These are phyloP conservation scores for Syzygium aqueum DNA, from an alignment of 345 rosid species.

Conservation along the genomic window DNA sequence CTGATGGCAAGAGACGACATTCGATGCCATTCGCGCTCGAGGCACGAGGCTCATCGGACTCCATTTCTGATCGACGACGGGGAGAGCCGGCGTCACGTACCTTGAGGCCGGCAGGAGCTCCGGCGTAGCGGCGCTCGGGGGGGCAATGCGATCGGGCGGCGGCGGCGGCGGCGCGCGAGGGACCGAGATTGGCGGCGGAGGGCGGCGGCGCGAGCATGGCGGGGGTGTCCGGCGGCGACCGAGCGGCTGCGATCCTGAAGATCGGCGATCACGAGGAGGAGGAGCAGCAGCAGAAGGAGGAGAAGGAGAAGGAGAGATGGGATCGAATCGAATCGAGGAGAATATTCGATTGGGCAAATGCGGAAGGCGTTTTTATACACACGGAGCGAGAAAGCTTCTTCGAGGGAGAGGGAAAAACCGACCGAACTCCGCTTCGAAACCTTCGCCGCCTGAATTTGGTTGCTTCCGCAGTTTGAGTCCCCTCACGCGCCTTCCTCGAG, in stretches of 20 bases:
- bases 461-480: background rate
- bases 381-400: background rate
- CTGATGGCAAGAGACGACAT: no score
- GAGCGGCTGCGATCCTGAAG: background rate
- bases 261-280: background rate
- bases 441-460: background rate
- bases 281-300: background rate
- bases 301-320: background rate
- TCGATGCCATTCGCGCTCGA: background rate
- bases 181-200: conserved; percentile 1
- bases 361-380: background rate
- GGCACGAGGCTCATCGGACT: background rate
- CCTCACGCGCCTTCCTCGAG: background rate
- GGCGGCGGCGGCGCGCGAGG: background rate
- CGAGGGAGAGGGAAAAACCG: background rate
- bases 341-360: background rate
- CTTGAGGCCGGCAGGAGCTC: background rate
- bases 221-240: background rate
- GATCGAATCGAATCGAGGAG: background rate
- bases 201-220: conserved; percentile 29
- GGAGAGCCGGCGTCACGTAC: background rate
- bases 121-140: background rate
- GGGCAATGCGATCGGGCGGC: background rate
- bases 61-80: background rate
- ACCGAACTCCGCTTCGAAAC: background rate